Percentiles rank a stretch among this genome's conserved stretches.
These are phyloP conservation scores for Mucor circinelloides DNA, from an alignment of 371 early-diverging fungal genomes.

Conservation along the genomic window DNA sequence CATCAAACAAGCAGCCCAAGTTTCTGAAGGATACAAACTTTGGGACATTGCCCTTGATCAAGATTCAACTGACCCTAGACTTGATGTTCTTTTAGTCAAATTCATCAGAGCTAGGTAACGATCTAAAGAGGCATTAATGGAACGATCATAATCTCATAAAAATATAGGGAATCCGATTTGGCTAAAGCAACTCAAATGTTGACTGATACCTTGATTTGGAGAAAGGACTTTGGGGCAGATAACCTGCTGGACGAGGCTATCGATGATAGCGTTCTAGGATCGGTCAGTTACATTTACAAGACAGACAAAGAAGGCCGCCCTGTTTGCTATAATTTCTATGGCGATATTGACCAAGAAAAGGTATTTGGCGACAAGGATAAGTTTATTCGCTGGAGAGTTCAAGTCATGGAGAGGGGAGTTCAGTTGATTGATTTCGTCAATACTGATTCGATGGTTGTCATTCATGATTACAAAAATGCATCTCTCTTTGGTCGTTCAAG, in stretches of 20 bases:
- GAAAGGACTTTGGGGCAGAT: conserved; percentile 53
- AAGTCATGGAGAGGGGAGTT: conserved; percentile 62
- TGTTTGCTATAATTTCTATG: conserved; percentile 66
- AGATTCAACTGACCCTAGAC: conserved; percentile 47
- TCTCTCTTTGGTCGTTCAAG: conserved; percentile 52
- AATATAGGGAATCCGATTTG: conserved; percentile 36
- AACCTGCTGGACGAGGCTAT: conserved; percentile 50
- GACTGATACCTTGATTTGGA: conserved; percentile 53
- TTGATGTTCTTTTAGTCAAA: conserved; percentile 59
- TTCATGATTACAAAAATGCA: conserved; percentile 63
- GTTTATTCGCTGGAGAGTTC: conserved; percentile 66
- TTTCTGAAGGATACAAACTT: conserved; percentile 38
- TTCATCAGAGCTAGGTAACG: conserved; percentile 57
- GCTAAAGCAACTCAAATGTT: conserved; percentile 52
- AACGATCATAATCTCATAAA: not conserved
- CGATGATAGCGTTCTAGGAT: conserved; percentile 47
- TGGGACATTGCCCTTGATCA: conserved; percentile 55
- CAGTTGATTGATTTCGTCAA: conserved; percentile 53
- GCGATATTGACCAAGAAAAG: conserved; percentile 54
- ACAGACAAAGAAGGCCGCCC: conserved; percentile 56
- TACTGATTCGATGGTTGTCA: conserved; percentile 60
- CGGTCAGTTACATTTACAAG: conserved; percentile 54
- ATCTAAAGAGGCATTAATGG: not conserved
- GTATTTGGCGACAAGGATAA: conserved; percentile 62
- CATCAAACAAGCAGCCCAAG: conserved; percentile 36